phyloP scores from a whole-genome alignment of 2,329 filamentous ascomycete genomes.

The Colletotrichum euphorbiae region DNA sequence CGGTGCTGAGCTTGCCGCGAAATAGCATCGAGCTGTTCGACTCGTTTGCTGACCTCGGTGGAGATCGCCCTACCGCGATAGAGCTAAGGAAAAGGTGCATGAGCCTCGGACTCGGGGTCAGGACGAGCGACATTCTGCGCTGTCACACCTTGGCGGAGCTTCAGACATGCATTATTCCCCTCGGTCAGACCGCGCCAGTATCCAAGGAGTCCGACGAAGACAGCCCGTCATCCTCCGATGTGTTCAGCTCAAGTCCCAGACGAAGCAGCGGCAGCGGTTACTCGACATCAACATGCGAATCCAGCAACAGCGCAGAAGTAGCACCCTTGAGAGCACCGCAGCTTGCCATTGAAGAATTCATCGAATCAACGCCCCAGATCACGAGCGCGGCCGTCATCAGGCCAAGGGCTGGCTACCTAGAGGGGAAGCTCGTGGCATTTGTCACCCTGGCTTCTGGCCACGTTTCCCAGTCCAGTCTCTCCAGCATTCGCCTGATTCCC shows the following conservation, averaged over 20 bases:
- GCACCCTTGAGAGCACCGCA: conserved; percentile 21
- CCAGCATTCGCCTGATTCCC: conserved; percentile 50
- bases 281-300: conserved; percentile 33
- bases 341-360: conserved; percentile 42
- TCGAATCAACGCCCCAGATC: conserved; percentile 55
- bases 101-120: conserved; percentile 50
- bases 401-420: conserved; percentile 62
- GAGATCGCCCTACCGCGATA: conserved; percentile 51
- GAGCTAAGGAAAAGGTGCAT: conserved; percentile 50
- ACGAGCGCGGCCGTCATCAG: conserved; percentile 56
- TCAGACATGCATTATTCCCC: conserved; percentile 54
- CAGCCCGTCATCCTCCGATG: conserved; percentile 37
- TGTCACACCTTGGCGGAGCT: conserved; percentile 59
- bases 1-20: conserved; percentile 50
- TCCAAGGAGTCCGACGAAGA: conserved; percentile 33
- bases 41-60: conserved; percentile 59
- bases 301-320: conserved; percentile 28
- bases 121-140: conserved; percentile 54
- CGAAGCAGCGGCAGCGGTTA: conserved; percentile 28
- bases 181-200: conserved; percentile 19
- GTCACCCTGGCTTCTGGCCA: conserved; percentile 52
- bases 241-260: conserved; percentile 40
- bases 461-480: conserved; percentile 43
- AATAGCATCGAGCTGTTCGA: conserved; percentile 51
- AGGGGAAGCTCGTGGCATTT: conserved; percentile 61